phyloP scores from a whole-genome alignment of 2,329 filamentous ascomycete genomes.

The Fusarium sp. region DNA sequence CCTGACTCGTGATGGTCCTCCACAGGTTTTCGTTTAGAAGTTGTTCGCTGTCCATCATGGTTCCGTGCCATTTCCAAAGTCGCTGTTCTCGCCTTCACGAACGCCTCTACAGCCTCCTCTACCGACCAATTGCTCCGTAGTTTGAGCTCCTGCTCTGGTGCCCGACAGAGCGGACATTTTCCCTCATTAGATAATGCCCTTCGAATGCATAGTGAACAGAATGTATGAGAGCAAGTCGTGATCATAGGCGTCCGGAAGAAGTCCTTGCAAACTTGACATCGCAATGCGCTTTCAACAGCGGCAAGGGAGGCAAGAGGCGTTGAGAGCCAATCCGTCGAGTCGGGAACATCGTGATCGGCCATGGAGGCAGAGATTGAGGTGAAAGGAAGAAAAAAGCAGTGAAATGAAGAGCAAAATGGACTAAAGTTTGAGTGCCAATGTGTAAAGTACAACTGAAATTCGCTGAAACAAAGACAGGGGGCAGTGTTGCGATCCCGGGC shows the following conservation, averaged over 20 bases:
- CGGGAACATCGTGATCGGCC: slow-evolving; percentile 65
- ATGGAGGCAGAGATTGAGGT: slow-evolving; percentile 37
- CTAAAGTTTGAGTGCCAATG: neutral
- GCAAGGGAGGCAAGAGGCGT: slow-evolving; percentile 77
- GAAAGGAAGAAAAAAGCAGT: neutral
- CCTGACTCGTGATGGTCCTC: slow-evolving; percentile 49
- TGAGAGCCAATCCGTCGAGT: slow-evolving; percentile 87
- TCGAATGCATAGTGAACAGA: slow-evolving; percentile 96
- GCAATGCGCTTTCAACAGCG: slow-evolving; percentile 84
- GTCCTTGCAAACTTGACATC: slow-evolving; percentile 98
- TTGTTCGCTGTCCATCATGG: slow-evolving; percentile 3
- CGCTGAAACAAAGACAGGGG: slow-evolving; percentile 4
- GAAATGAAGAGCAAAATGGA: neutral
- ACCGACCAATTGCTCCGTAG: slow-evolving; percentile 87
- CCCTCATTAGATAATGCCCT: slow-evolving; percentile 85
- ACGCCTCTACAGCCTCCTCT: slow-evolving; percentile 86
- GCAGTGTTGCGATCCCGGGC: slow-evolving; percentile 2
- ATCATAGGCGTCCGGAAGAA: slow-evolving; percentile 96
- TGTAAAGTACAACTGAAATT: slow-evolving; percentile 3
- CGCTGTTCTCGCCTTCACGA: slow-evolving; percentile 72
- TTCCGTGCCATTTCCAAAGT: slow-evolving; percentile 74
- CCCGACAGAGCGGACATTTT: slow-evolving; percentile 87
- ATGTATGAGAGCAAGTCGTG: slow-evolving; percentile 94
- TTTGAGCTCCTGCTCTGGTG: slow-evolving; percentile 84
- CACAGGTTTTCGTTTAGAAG: slow-evolving; percentile 67